Percentiles rank a stretch among this genome's conserved stretches.
phyloP scores from a whole-genome alignment of 225 moss, liverwort and hornwort species.

The Lunularia cruciata region DNA sequence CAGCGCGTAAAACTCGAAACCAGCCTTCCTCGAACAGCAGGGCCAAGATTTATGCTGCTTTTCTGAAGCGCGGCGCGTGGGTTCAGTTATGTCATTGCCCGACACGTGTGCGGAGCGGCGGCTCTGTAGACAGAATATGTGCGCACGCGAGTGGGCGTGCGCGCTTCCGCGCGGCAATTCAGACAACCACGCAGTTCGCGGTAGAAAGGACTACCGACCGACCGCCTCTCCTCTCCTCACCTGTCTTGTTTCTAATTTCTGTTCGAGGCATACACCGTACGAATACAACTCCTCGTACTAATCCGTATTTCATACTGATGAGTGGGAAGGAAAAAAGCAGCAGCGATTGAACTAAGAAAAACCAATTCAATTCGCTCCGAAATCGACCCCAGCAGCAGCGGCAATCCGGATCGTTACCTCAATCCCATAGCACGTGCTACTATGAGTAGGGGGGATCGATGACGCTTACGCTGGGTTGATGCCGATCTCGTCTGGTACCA shows the following conservation, averaged over 20 bases:
- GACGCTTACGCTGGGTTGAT: slow-evolving; percentile 15
- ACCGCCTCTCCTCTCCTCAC: no score
- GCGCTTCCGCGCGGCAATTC: slow-evolving; percentile 18
- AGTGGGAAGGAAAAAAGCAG: neutral
- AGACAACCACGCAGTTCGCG: slow-evolving; percentile 19
- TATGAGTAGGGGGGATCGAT: neutral
- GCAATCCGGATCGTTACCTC: no score
- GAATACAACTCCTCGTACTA: neutral
- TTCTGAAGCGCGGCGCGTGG: slow-evolving; percentile 24
- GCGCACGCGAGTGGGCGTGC: slow-evolving; percentile 18
- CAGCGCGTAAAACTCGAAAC: slow-evolving; percentile 2
- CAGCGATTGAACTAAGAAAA: neutral
- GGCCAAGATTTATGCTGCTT: neutral
- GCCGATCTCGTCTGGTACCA: neutral
- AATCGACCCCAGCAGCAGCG: neutral
- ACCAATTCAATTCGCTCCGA: neutral
- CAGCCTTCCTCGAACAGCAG: slow-evolving; percentile 16
- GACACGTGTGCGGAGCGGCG: slow-evolving; percentile 27
- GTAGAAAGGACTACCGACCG: no score
- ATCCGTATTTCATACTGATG: neutral
- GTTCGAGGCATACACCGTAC: neutral
- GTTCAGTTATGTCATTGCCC: slow-evolving; percentile 15
- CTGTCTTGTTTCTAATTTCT: no score
- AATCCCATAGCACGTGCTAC: slow-evolving; percentile 8
- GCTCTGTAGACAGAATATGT: slow-evolving; percentile 13